phyloP scores from a whole-genome alignment of 2,329 filamentous ascomycete genomes.

The Alternaria sp. region DNA sequence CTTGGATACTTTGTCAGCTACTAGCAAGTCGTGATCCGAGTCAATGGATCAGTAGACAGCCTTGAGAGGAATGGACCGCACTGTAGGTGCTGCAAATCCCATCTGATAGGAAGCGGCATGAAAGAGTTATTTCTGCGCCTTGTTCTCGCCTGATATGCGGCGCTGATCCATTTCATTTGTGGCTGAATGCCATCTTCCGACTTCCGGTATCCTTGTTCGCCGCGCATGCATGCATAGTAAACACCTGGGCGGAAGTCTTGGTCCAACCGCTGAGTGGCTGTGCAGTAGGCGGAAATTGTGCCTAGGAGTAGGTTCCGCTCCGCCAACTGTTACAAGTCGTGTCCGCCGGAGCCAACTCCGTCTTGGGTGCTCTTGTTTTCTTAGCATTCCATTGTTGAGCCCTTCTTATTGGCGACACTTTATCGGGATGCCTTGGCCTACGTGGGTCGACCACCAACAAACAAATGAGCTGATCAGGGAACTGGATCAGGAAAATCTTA shows the following conservation, averaged over 20 bases:
- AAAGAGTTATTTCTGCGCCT: neutral
- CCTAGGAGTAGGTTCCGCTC: slow-evolving; percentile 22
- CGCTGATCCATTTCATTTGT: neutral
- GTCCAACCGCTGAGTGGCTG: slow-evolving; percentile 10
- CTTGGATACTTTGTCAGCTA: neutral
- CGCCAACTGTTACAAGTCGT: slow-evolving; percentile 17
- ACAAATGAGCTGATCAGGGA: slow-evolving; percentile 5
- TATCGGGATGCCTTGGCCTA: slow-evolving; percentile 38
- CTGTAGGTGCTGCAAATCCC: neutral
- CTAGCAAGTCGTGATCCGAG: neutral
- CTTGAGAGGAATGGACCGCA: neutral
- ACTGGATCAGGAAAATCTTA: slow-evolving; percentile 18
- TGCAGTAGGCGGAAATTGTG: slow-evolving; percentile 13
- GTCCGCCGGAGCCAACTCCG: slow-evolving; percentile 28
- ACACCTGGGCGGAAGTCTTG: slow-evolving; percentile 20
- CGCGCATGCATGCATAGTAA: neutral
- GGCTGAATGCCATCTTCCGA: neutral
- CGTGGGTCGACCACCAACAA: slow-evolving; percentile 31
- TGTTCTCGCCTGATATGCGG: neutral
- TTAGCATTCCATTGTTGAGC: slow-evolving; percentile 25
- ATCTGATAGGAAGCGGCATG: neutral
- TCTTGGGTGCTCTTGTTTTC: slow-evolving; percentile 37
- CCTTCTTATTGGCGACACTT: slow-evolving; percentile 16
- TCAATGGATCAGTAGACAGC: neutral
- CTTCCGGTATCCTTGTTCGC: neutral